phyloP scores from a whole-genome alignment of 2,329 filamentous ascomycete genomes.

The Phialocephala sp. region DNA sequence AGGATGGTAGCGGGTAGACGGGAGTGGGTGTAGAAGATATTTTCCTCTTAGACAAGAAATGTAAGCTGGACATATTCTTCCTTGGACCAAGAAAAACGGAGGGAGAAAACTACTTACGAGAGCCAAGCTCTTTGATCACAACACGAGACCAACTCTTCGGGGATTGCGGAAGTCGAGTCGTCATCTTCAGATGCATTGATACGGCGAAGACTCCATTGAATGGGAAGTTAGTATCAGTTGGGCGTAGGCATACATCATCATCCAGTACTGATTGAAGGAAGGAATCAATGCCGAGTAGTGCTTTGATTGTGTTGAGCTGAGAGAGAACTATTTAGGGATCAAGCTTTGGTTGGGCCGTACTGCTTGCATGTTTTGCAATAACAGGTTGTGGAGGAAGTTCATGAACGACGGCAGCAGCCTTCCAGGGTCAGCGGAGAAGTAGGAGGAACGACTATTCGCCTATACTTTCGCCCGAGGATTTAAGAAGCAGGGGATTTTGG shows the following conservation, averaged over 20 bases:
- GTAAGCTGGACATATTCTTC: conserved; percentile 51
- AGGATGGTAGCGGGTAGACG: conserved; percentile 52
- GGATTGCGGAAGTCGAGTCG: conserved; percentile 36
- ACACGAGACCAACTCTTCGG: conserved; percentile 43
- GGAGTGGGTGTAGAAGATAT: conserved; percentile 50
- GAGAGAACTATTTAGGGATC: conserved; percentile 29
- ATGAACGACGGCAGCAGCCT: conserved; percentile 27
- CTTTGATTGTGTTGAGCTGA: conserved; percentile 34
- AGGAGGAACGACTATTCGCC: conserved; percentile 11
- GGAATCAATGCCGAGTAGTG: conserved; percentile 28
- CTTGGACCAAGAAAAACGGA: conserved; percentile 3
- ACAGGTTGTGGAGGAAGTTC: conserved; percentile 20
- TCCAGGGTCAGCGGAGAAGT: conserved; percentile 27
- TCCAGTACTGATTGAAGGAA: conserved; percentile 26
- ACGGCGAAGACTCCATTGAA: conserved; percentile 42
- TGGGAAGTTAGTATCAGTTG: conserved; percentile 30
- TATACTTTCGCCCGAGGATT: conserved; percentile 48
- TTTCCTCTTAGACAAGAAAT: conserved; percentile 51
- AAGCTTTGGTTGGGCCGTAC: conserved; percentile 25
- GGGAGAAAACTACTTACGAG: conserved; percentile 34
- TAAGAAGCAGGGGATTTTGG: conserved; percentile 48
- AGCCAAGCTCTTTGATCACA: conserved; percentile 46
- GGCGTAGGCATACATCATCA: conserved; percentile 25
- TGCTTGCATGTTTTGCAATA: conserved; percentile 13
- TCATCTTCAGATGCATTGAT: conserved; percentile 40